Conservation (phyloP, 371 early-diverging fungal genomes). For the Circinella umbellata region DNA sequence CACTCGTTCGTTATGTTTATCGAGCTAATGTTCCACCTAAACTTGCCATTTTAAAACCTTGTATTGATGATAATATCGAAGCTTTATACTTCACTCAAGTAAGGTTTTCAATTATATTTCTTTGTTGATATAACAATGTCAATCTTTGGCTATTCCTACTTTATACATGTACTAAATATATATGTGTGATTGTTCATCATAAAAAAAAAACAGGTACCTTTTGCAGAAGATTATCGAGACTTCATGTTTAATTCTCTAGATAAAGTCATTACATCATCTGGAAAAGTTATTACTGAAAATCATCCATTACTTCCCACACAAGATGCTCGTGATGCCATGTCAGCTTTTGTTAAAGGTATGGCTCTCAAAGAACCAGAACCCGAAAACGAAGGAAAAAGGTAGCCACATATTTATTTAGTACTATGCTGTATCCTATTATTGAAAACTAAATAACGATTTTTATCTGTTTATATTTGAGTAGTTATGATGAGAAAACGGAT, state of each 20-base stretch:
- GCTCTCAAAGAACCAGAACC: slow-evolving; percentile 8
- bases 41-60: slow-evolving; percentile 66
- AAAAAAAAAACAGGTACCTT: slow-evolving; percentile 59
- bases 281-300: slow-evolving; percentile 42
- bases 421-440: neutral
- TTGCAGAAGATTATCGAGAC: slow-evolving; percentile 68
- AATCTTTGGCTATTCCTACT: too few species aligned
- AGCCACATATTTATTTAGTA: neutral
- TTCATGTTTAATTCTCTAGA: slow-evolving; percentile 60
- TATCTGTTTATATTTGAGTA: neutral
- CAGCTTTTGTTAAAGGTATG: slow-evolving; percentile 25
- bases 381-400: slow-evolving; percentile 14
- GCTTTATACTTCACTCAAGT: slow-evolving; percentile 65
- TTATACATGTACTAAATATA: too few species aligned
- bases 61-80: slow-evolving; percentile 48
- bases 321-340: slow-evolving; percentile 58
- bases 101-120: neutral
- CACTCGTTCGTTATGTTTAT: slow-evolving; percentile 70
- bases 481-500: slow-evolving; percentile 15
- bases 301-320: slow-evolving; percentile 49
- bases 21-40: slow-evolving; percentile 60
- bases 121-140: too few species aligned
- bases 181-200: too few species aligned
- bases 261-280: slow-evolving; percentile 39
- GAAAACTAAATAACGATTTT: neutral